Percentiles rank a stretch among this genome's conserved stretches.
phyloP scores from a whole-genome alignment of 225 moss, liverwort and hornwort genomes.

The Marchantia polymorpha region DNA sequence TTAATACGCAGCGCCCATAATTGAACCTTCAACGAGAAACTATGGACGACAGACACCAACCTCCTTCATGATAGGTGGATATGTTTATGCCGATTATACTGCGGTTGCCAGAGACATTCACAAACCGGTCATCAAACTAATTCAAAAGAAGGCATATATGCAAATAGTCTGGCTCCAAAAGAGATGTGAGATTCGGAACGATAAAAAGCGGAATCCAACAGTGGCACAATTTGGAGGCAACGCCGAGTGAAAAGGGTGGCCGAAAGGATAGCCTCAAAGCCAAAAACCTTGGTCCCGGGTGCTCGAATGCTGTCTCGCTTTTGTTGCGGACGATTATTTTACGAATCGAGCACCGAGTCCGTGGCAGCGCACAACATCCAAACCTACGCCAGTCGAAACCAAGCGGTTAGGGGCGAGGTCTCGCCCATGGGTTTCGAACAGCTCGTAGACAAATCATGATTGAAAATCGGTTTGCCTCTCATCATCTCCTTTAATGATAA shows the following conservation, averaged over 20 bases:
- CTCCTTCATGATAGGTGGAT: too few species aligned
- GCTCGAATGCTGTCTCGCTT: background rate
- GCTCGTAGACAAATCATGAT: slow-evolving; percentile 16
- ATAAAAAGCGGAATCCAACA: background rate
- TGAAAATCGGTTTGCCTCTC: background rate
- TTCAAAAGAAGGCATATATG: background rate
- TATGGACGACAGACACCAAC: too few species aligned
- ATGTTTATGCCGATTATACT: too few species aligned
- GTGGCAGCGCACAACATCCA: background rate
- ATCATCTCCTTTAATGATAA: background rate
- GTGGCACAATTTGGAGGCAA: background rate
- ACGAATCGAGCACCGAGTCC: too few species aligned
- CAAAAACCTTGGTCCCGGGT: background rate
- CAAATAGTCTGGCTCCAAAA: background rate
- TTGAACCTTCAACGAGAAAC: too few species aligned
- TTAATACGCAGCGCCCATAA: too few species aligned
- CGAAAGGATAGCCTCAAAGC: background rate
- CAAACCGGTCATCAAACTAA: too few species aligned
- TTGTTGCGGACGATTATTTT: background rate
- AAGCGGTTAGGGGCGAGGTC: background rate
- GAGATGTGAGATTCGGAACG: background rate
- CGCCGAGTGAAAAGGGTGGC: background rate
- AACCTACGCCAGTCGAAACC: background rate
- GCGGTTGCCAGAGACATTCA: too few species aligned
- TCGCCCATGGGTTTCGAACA: background rate